Conservation (phyloP, 2,329 filamentous ascomycete species). For the Parascedosporium putredinis region DNA sequence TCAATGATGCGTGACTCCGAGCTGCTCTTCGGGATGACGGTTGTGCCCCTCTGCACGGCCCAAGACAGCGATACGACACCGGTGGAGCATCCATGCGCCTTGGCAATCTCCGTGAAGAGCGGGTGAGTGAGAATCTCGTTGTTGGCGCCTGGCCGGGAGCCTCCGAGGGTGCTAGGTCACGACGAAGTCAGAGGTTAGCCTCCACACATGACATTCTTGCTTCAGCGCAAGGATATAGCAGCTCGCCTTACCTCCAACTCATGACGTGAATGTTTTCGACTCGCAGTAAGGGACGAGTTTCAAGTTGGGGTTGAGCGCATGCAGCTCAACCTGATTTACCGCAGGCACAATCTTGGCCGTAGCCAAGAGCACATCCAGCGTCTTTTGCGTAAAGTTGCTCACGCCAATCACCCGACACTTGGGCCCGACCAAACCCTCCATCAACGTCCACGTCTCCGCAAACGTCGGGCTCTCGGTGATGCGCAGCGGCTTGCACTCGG, state of each 20-base stretch:
- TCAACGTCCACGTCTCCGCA: constrained; percentile 16
- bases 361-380: constrained; percentile 17
- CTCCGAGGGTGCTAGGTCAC: constrained; percentile 9
- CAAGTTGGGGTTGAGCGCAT: constrained; percentile 21
- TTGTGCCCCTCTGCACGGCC: constrained; percentile 17
- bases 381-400: constrained; percentile 22
- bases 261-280: constrained; percentile 21
- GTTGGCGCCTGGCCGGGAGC: not conserved
- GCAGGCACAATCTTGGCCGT: constrained; percentile 17
- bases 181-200: not conserved
- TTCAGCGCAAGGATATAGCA: not conserved
- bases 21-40: constrained; percentile 17
- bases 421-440: constrained; percentile 19
- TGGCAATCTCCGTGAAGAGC: constrained; percentile 16
- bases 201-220: too few species aligned
- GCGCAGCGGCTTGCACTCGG: constrained; percentile 14
- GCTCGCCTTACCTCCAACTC: constrained; percentile 16
- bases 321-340: constrained; percentile 23
- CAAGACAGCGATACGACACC: constrained; percentile 18
- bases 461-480: constrained; percentile 17
- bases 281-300: constrained; percentile 21
- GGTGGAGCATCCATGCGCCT: constrained; percentile 15
- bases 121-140: constrained; percentile 14
- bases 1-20: constrained; percentile 15
- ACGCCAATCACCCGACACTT: constrained; percentile 20